These are phyloP conservation scores for Trypanosoma lewisi DNA, from an alignment of 208 protist genomes.

Conservation along the genomic window DNA sequence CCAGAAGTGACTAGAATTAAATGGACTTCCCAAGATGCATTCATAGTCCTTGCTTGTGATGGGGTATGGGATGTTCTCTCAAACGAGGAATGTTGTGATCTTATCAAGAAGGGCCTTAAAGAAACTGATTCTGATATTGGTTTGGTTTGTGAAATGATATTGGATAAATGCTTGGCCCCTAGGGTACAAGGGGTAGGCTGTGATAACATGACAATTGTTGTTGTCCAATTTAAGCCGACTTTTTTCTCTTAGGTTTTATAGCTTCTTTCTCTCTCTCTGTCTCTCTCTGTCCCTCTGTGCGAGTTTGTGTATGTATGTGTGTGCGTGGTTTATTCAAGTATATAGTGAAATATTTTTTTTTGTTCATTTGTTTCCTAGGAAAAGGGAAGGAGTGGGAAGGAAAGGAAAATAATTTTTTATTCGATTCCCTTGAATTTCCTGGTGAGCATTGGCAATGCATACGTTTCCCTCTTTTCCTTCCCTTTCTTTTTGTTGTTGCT, in stretches of 20 bases:
- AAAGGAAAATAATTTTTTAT: no score
- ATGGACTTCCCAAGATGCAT: conserved; percentile 54
- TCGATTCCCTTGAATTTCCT: no score
- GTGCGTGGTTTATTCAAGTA: no score
- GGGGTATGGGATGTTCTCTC: conserved; percentile 93
- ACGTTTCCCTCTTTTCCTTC: no score
- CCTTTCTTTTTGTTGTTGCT: neutral
- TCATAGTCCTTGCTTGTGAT: conserved; percentile 92
- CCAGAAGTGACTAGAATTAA: conserved; percentile 61
- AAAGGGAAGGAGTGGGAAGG: no score
- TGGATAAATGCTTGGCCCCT: conserved; percentile 72
- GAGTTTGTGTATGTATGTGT: no score
- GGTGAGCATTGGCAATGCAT: no score
- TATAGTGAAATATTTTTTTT: no score
- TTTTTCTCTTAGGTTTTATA: conserved; percentile 55
- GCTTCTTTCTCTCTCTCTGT: no score
- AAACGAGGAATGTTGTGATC: conserved; percentile 71
- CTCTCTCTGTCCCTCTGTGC: no score
- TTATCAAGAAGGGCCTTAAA: conserved; percentile 42
- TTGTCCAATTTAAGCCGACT: conserved; percentile 80
- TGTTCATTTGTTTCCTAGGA: no score
- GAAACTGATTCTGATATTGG: conserved; percentile 51
- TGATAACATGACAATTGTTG: conserved; percentile 91
- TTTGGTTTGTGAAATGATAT: conserved; percentile 71
- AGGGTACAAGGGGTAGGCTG: conserved; percentile 29